These are phyloP conservation scores for Aspergillus fischeri DNA, from an alignment of 2,329 filamentous ascomycete genomes.

Conservation along the genomic window DNA sequence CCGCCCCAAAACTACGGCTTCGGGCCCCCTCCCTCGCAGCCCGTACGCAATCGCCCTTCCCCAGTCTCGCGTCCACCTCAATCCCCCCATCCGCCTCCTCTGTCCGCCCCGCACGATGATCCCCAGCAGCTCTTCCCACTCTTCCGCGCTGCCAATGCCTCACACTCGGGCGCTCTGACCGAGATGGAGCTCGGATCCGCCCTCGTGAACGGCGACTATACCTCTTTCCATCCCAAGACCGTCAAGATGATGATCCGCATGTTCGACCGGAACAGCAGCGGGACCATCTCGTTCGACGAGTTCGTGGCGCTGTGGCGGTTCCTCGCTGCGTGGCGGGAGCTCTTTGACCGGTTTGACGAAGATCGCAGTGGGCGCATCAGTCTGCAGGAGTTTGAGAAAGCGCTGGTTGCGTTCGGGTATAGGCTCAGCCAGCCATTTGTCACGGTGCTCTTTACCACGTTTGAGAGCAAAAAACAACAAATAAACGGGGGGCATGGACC, in stretches of 20 bases:
- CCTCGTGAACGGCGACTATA: constrained; percentile 94
- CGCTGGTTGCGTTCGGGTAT: constrained; percentile 90
- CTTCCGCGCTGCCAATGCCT: constrained; percentile 82
- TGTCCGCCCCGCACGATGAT: constrained; percentile 47
- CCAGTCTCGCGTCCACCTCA: constrained; percentile 61
- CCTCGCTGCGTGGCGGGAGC: constrained; percentile 83
- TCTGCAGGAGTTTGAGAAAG: constrained; percentile 81
- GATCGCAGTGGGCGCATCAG: constrained; percentile 85
- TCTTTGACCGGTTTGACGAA: constrained; percentile 92
- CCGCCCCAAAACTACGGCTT: constrained; percentile 47
- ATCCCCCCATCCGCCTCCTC: constrained; percentile 55
- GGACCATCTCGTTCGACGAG: constrained; percentile 89
- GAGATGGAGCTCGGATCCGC: constrained; percentile 84
- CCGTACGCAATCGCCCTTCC: constrained; percentile 50
- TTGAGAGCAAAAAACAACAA: constrained; percentile 59
- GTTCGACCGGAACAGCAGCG: constrained; percentile 90
- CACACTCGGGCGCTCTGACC: constrained; percentile 74
- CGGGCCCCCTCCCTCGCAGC: constrained; percentile 48
- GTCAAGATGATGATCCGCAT: constrained; percentile 99
- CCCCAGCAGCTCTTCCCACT: constrained; percentile 68
- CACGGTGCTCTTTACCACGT: constrained; percentile 78
- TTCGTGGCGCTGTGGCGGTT: constrained; percentile 97
- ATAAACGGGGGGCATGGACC: constrained; percentile 31
- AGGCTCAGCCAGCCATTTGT: constrained; percentile 81
- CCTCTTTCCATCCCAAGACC: constrained; percentile 86